Evolutionary conservation across 2,329 filamentous ascomycete genomes (phyloP), one percentile per base, ranked within the genome.

Genomic region (Pestalotiopsis sp.): DNA sequence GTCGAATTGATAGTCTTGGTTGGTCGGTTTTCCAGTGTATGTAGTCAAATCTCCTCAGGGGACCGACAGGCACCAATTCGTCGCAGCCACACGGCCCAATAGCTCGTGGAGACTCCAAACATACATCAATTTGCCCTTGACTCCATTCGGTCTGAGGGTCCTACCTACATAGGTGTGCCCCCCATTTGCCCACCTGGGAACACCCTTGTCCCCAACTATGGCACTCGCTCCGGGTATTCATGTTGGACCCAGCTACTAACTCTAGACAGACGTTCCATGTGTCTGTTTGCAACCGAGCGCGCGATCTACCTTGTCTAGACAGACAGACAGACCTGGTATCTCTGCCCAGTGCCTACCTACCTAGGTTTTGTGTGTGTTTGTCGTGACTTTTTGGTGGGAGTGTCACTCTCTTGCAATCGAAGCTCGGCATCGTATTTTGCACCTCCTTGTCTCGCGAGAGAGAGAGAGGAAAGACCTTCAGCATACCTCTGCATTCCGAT

Each of bases 401-500:
- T 36, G 41, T 52, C 45, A 52, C 45, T 52, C 17, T 52, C 45
- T 52, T 52, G 45, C 45, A 20, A 52, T 36, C 45, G 45, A 52
- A 52, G 45, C 45, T 52, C 45, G 45, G 45, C 45, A 52, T 52
- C 45, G 45, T 52, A 45, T 17, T 52, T 20, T 52, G 45, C 45
- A 52, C 45, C 45, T 52, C 45, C 45, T 52, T 52, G 45, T 52
- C 17, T 52, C 45, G 17, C 4, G 17, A n/a, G 45, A n/a, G 41
- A n/a, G 45, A n/a, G 41, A 49, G 13, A 49, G 41, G 45, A 52
- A 17, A 20, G n/a, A 4, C 45, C 9, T 52, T 52, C n/a, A 52
- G 45, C 45, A 52, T 20, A n/a, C 20, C 20, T 62, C 36, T 62
- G 59, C 59, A 39, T 62, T 62, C 59, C 31, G 27, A 62, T 62